Conservation (phyloP, 108 stramenopile species). For the Schizochytrium sp. region DNA sequence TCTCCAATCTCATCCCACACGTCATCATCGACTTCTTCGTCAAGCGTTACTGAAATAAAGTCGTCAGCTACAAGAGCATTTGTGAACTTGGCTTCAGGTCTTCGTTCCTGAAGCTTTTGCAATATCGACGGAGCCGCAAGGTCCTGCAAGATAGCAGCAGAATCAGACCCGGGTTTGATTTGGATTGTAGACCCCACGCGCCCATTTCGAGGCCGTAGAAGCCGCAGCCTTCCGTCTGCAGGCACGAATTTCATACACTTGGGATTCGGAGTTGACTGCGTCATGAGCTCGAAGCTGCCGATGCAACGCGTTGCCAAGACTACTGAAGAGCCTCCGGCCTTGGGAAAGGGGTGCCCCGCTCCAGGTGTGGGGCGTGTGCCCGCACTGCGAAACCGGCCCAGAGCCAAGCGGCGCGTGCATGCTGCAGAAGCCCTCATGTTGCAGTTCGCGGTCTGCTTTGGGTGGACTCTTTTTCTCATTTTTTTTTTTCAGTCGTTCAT, state of each 20-base stretch:
- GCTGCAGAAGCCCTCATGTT: too few relatives aligned
- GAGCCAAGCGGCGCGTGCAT: too few relatives aligned
- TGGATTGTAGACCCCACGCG: background rate
- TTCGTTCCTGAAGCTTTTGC: background rate
- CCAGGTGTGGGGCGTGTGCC: too few relatives aligned
- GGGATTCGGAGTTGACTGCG: conserved; percentile 15
- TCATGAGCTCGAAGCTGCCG: background rate
- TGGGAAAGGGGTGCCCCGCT: too few relatives aligned
- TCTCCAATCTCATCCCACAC: background rate
- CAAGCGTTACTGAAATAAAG: background rate
- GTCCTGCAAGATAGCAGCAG: background rate
- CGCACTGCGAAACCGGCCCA: too few relatives aligned
- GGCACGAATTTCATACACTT: conserved; percentile 25
- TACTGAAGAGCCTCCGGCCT: too few relatives aligned
- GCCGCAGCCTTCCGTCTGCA: conserved; percentile 24
- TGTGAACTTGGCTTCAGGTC: background rate
- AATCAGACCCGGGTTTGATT: background rate
- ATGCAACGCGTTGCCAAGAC: too few relatives aligned
- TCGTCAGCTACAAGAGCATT: conserved; percentile 26
- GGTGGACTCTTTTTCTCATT: too few relatives aligned
- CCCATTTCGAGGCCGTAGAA: background rate
- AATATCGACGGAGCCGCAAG: conserved; percentile 26
- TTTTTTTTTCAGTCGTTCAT: too few relatives aligned
- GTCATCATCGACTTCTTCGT: conserved; percentile 36
- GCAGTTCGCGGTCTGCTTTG: too few relatives aligned